Base-by-base conservation (phyloP, 768 basidiomycete genomes). In the Scleroderma citrinum region DNA sequence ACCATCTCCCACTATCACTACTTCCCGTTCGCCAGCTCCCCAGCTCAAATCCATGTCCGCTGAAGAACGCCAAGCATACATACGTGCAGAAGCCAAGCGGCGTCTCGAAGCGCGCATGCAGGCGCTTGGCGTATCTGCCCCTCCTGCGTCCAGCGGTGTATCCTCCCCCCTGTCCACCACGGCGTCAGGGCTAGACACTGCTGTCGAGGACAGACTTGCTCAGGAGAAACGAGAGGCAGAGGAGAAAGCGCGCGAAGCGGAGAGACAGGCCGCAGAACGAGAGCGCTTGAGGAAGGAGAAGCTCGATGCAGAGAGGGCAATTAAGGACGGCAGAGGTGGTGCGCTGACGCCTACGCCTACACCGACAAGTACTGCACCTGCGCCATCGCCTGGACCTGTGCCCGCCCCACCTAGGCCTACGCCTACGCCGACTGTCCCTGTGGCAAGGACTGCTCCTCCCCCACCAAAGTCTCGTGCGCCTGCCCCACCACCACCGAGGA, bases 161-260 rank as follows among this genome's bases (percentile, higher is more conserved):
- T 56, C 76, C 13, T 67, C 77, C 24, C 64, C 80, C 7, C 26
- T 5, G 8, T 29, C 26, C 4, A 4, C 26, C 8, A 29, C 26
- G 8, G 26, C 5, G 26, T 29, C 26, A 8, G 66, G 74, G 12
- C 72, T 93, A 10, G 94, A 96, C 64, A 83, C 79, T 7, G 78
- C 75, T 46, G 91, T 96, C 3, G 87, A 92, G 61, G 88, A 93
- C 55, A 73, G 94, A 10, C 76, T 98, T 5, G 83, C 80, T 32
- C 75, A 82, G 57, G 95, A 98, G 60, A 88, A 86, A 73, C 83
- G 78, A 61, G 95, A 96, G 62, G 94, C 94, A 0, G 93, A 92
- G 55, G 88, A 91, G 63, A 91, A 88, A 64, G 80, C 79, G 0
- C 77, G 74, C 48, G 70, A 76, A 42, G 93, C 92, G 0, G 93